Evolutionary conservation across 495 filamentous ascomycete genomes (phyloP).

Genomic region (Rostrohypoxylon terebratum): DNA sequence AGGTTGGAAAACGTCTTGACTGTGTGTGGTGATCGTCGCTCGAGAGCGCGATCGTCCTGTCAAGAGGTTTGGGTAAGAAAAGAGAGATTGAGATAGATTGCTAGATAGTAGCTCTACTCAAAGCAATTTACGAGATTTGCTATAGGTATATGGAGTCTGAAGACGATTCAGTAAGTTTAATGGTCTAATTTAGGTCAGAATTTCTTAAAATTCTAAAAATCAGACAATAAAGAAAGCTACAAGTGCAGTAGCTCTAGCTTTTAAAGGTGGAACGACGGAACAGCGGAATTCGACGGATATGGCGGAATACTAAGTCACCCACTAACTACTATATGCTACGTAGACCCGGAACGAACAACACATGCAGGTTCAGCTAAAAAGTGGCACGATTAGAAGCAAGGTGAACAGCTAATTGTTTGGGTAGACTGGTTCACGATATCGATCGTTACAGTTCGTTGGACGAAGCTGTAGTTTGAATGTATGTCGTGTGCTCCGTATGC

Average conservation of each 20-base stretch:
- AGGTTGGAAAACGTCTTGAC: slow-evolving; percentile 93
- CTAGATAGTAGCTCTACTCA: slow-evolving; percentile 5
- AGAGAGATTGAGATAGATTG: slow-evolving; percentile 7
- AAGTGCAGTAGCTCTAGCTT: slow-evolving; percentile 14
- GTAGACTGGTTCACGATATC: slow-evolving; percentile 37
- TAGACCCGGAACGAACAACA: slow-evolving; percentile 24
- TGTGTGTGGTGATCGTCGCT: slow-evolving; percentile 67
- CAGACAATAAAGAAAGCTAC: slow-evolving; percentile 8
- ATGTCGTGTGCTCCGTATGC: slow-evolving; percentile 36
- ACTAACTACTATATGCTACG: slow-evolving; percentile 28
- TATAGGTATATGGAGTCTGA: background rate
- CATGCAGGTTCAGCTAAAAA: slow-evolving; percentile 37
- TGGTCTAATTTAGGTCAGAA: background rate
- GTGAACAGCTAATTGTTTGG: slow-evolving; percentile 18
- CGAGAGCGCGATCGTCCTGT: slow-evolving; percentile 63
- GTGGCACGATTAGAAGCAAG: slow-evolving; percentile 35
- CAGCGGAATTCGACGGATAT: slow-evolving; percentile 26
- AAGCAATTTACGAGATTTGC: background rate
- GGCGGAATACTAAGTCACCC: slow-evolving; percentile 27
- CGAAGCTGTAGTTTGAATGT: slow-evolving; percentile 29
- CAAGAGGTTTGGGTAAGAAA: slow-evolving; percentile 35
- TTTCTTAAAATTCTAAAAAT: slow-evolving; percentile 10
- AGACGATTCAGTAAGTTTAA: background rate
- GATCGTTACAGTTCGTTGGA: slow-evolving; percentile 32
- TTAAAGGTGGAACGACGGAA: slow-evolving; percentile 21